Base-by-base conservation (phyloP, 2,329 filamentous ascomycete genomes). In the Stachybotrys chlorohalonatus region DNA sequence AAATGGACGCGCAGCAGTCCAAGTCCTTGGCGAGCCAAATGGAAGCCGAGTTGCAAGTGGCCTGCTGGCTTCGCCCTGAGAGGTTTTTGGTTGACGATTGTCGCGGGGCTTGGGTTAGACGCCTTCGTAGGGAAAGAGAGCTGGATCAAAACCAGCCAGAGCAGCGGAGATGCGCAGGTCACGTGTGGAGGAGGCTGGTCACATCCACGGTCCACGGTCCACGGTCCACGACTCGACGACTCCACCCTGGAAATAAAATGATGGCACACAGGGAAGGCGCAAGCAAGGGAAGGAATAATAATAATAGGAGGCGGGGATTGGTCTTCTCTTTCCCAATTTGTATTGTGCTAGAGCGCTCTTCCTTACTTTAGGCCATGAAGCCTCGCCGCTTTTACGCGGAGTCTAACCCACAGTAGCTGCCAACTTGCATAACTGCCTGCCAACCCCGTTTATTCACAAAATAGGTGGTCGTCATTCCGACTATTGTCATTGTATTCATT, bases 31-130 rank as follows among this genome's bases (percentile, higher is more conserved):
- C 46, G 46, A 16, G 7, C 46, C 46, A 47, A 6, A 47, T n/a
- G 46, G 9, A 8, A 42, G 36, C 46, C 46, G 17, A 47, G 16
- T 24, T 47, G 46, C 46, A 47, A n/a, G 16, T 47, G 46, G 17
- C 46, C 63, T 61, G 64, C 63, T 62, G 62, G 62, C 61, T 61
- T 62, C 63, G 59, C 62, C 63, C 53, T 64, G 62, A 59, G 62
- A 64, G 64, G 63, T 61, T 59, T 59, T 60, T 64, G 59, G 60
- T 60, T 62, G 63, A 61, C 55, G 15, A 47, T n/a, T 49, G 24
- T 51, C 49, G 49, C 49, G 49, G 32, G 46, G 46, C 46, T 62
- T 42, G 50, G 56, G 24, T 24, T 47, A 24, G 46, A 47, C 15
- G 46, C 46, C 46, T 47, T 47, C 46, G 46, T 11, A 11, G 15